phyloP scores from a whole-genome alignment of 148 eudicot genomes.

The Polygonum maritimum region DNA sequence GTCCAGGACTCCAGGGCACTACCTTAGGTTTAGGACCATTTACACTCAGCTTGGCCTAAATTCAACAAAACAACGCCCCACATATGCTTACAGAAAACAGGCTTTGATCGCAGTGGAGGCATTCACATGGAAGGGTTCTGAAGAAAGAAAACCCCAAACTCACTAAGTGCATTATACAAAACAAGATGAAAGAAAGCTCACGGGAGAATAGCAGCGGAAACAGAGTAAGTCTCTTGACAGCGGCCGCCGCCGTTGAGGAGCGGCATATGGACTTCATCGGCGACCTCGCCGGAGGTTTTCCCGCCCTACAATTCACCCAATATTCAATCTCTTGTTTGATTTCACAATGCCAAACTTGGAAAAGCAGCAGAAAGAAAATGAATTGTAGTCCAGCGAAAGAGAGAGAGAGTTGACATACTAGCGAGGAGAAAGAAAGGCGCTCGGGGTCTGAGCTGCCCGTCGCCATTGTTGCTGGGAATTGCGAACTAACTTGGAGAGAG shows the following conservation, averaged over 20 bases:
- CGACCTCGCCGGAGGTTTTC: conserved; percentile 27
- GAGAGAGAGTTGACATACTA: conserved; percentile 9
- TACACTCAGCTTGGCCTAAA: not conserved
- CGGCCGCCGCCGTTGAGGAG: conserved; percentile 29
- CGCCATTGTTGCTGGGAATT: conserved; percentile 21
- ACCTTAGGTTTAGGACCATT: no score
- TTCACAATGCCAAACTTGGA: not conserved
- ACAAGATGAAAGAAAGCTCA: conserved; percentile 18
- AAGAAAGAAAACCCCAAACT: not conserved
- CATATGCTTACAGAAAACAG: not conserved
- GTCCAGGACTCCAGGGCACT: no score
- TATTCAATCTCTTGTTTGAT: no score
- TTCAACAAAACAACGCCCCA: not conserved
- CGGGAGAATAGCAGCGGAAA: conserved; percentile 49
- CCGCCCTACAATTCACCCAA: conserved; percentile 12
- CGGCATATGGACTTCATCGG: conserved; percentile 25
- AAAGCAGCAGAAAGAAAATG: not conserved
- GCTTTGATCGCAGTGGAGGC: not conserved
- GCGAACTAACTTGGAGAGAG: not conserved
- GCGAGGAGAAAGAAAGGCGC: conserved; percentile 26
- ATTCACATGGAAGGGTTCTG: not conserved
- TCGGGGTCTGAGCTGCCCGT: conserved; percentile 23
- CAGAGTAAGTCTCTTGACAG: conserved; percentile 38
- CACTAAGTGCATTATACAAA: not conserved
- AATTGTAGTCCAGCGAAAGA: conserved; percentile 8